Percentiles rank a stretch among this genome's conserved stretches.
These are phyloP conservation scores for Penicillium coprophilum DNA, from an alignment of 495 filamentous ascomycete species.

Conservation along the genomic window DNA sequence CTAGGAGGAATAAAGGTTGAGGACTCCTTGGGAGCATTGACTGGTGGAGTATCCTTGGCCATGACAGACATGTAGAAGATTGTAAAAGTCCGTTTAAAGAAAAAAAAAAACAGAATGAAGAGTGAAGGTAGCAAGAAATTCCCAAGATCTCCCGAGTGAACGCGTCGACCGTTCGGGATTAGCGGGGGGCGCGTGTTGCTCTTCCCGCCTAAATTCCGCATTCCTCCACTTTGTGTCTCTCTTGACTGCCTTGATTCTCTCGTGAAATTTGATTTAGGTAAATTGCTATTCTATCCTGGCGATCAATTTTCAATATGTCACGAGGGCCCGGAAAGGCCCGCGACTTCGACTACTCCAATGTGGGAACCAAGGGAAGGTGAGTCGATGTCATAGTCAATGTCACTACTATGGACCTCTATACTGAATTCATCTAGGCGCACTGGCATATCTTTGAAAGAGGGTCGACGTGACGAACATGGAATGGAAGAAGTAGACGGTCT, in stretches of 20 bases:
- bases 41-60: not conserved
- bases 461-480: conserved; percentile 85
- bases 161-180: conserved; percentile 46
- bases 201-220: conserved; percentile 36
- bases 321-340: conserved; percentile 50
- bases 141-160: conserved; percentile 16
- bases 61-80: conserved; percentile 1
- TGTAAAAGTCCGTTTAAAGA: not conserved
- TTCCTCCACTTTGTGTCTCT: conserved; percentile 21
- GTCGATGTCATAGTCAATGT: conserved; percentile 7
- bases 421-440: conserved; percentile 60
- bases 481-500: conserved; percentile 80
- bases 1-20: conserved; percentile 74
- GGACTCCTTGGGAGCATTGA: conserved; percentile 11
- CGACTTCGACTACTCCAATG: conserved; percentile 61
- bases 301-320: conserved; percentile 39
- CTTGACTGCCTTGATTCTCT: not conserved
- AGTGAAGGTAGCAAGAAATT: not conserved
- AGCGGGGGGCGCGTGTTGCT: conserved; percentile 39
- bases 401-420: not conserved
- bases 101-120: not conserved
- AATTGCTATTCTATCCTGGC: not conserved
- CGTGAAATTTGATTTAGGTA: not conserved
- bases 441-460: conserved; percentile 78
- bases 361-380: conserved; percentile 65